phyloP scores from a whole-genome alignment of 129 eudicot species.

The Lonicera japonica region DNA sequence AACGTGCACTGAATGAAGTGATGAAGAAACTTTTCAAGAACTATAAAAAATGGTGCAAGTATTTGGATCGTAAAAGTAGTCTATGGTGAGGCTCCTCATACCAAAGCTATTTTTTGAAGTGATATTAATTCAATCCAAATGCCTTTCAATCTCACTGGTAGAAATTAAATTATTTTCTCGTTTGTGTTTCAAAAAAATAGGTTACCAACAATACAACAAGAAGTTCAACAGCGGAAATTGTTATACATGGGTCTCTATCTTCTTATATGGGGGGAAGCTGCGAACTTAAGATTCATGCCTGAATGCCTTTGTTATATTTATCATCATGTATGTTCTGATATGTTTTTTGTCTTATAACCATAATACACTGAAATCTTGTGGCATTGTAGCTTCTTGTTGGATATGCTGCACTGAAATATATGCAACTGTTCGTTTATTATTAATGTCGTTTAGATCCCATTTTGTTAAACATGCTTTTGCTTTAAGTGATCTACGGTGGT shows the following conservation, averaged over 20 bases:
- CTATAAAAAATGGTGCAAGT: constrained; percentile 98
- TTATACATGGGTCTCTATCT: constrained; percentile 92
- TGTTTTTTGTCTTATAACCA: not conserved
- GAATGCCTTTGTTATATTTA: constrained; percentile 98
- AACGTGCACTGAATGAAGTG: constrained; percentile 90
- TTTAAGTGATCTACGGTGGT: too few relatives aligned
- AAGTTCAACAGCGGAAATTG: constrained; percentile 91
- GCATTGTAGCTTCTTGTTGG: not conserved
- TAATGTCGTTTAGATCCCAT: too few relatives aligned
- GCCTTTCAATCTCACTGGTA: not conserved
- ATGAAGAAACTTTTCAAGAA: constrained; percentile 98
- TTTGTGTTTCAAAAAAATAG: constrained; percentile 31
- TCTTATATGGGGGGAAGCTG: constrained; percentile 99
- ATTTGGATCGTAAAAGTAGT: constrained; percentile 93
- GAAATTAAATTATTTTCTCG: not conserved
- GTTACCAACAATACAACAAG: constrained; percentile 97
- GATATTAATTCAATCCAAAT: not conserved
- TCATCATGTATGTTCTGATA: constrained; percentile 71
- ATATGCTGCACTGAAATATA: not conserved
- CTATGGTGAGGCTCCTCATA: constrained; percentile 54
- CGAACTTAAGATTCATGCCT: constrained; percentile 97
- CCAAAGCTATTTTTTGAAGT: not conserved
- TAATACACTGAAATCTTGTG: not conserved
- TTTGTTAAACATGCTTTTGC: too few relatives aligned
- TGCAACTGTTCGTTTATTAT: too few relatives aligned